Percentiles rank a stretch among this genome's conserved stretches.
Conservation (phyloP, 257 asterid species). For the Solanum appendiculatum region DNA sequence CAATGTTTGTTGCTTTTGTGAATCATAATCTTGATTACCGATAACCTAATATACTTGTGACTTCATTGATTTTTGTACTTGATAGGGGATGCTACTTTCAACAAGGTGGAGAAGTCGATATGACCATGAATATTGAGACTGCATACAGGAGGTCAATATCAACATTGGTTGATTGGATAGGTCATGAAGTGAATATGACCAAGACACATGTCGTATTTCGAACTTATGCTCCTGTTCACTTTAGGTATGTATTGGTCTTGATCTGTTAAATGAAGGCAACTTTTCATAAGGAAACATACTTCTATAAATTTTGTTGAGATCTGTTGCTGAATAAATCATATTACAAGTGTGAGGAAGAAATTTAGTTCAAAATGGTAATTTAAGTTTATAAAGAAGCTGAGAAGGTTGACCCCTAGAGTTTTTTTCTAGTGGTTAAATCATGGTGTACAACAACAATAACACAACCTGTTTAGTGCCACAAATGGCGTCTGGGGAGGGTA, state of each 20-base stretch:
- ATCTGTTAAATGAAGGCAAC: background rate
- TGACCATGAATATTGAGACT: conserved; percentile 4
- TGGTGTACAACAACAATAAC: background rate
- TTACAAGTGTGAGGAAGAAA: background rate
- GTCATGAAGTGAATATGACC: conserved; percentile 6
- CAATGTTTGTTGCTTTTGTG: background rate
- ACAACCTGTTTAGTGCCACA: background rate
- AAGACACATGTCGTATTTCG: conserved; percentile 7
- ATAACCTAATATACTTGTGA: background rate
- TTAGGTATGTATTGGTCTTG: conserved; percentile 7
- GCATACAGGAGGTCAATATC: conserved; percentile 5
- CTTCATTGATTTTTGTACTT: background rate
- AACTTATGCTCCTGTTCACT: conserved; percentile 15
- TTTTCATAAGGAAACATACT: background rate
- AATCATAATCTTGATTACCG: background rate
- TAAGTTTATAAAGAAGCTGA: background rate
- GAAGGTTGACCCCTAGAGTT: background rate
- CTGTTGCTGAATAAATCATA: background rate
- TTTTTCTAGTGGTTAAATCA: background rate
- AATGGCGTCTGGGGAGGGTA: background rate
- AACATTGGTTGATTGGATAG: conserved; percentile 9
- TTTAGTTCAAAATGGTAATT: background rate
- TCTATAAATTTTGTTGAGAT: background rate
- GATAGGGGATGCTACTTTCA: conserved; percentile 12
- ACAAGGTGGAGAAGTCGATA: conserved; percentile 2